A percentile compares a stretch with the other conserved stretches of the same genome.
Evolutionary conservation across 805 yeast genomes (phyloP).

Genomic region (Sporopachydermia lactativora): DNA sequence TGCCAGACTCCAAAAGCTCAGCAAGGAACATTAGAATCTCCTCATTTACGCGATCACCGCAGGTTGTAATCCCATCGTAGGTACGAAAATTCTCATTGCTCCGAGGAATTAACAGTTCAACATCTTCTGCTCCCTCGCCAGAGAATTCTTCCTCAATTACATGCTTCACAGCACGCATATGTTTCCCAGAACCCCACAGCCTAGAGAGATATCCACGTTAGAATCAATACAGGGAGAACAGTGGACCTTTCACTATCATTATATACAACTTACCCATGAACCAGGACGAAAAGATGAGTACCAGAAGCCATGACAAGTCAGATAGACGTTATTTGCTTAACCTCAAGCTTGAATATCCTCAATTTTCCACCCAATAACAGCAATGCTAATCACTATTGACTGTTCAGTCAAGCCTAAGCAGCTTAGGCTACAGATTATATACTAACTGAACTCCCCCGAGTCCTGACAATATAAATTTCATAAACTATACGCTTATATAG

Average conservation of each 20-base stretch:
- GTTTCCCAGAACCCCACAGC: slow-evolving; percentile 54
- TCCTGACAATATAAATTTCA: too few species aligned
- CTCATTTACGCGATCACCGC: slow-evolving; percentile 54
- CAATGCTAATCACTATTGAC: too few species aligned
- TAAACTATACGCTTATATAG: too few species aligned
- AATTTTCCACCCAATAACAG: too few species aligned
- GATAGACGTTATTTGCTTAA: too few species aligned
- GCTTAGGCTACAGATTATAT: too few species aligned
- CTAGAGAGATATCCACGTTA: slow-evolving; percentile 16
- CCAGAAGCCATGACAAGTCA: neutral
- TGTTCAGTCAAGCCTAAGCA: too few species aligned
- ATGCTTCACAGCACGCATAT: slow-evolving; percentile 34
- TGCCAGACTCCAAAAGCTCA: slow-evolving; percentile 29
- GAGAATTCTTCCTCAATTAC: slow-evolving; percentile 24
- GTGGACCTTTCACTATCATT: too few species aligned
- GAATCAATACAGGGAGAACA: too few species aligned
- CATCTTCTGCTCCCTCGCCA: slow-evolving; percentile 26
- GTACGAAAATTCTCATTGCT: slow-evolving; percentile 62
- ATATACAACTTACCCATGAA: slow-evolving; percentile 49
- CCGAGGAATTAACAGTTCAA: slow-evolving; percentile 24
- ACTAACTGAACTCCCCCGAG: too few species aligned
- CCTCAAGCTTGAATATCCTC: too few species aligned
- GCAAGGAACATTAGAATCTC: slow-evolving; percentile 34
- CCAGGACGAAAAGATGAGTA: slow-evolving; percentile 52
- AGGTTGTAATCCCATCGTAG: slow-evolving; percentile 69